phyloP scores from a whole-genome alignment of 2,329 filamentous ascomycete species.

The Pseudopithomyces chartarum region DNA sequence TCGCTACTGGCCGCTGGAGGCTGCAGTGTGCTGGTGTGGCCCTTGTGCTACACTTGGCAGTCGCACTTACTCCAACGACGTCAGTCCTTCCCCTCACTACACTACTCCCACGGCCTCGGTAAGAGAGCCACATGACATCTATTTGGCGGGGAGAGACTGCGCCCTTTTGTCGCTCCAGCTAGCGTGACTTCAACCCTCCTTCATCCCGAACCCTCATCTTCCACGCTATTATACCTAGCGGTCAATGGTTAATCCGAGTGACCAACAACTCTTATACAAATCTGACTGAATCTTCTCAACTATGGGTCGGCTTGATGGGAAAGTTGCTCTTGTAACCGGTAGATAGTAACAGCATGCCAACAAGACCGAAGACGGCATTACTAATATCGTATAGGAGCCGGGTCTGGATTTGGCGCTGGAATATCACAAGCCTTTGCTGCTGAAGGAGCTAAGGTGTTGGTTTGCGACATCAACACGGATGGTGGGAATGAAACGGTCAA shows the following conservation, averaged over 20 bases:
- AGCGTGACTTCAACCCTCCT: not conserved
- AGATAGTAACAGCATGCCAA: slow-evolving; percentile 17
- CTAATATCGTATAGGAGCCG: slow-evolving; percentile 53
- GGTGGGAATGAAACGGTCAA: slow-evolving; percentile 57
- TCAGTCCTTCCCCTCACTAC: slow-evolving; percentile 16
- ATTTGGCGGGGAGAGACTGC: slow-evolving; percentile 10
- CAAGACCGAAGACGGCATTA: not conserved
- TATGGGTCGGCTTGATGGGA: slow-evolving; percentile 55
- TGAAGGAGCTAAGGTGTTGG: slow-evolving; percentile 65
- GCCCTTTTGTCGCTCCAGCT: not conserved
- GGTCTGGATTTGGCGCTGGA: slow-evolving; percentile 67
- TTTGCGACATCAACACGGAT: slow-evolving; percentile 64
- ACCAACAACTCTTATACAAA: not conserved
- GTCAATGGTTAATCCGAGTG: not conserved
- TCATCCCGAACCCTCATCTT: not conserved
- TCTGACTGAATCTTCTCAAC: slow-evolving; percentile 1
- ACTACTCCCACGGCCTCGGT: slow-evolving; percentile 4
- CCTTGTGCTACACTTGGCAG: slow-evolving; percentile 11
- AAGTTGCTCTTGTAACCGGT: slow-evolving; percentile 63
- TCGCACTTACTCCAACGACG: slow-evolving; percentile 8
- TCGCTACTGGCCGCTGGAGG: not conserved
- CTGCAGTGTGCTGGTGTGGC: slow-evolving; percentile 2
- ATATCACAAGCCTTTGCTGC: slow-evolving; percentile 64
- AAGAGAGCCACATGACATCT: not conserved
- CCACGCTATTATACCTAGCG: not conserved